Conservation (phyloP, 2,329 filamentous ascomycete species). For the Salinomyces thailandicus region DNA sequence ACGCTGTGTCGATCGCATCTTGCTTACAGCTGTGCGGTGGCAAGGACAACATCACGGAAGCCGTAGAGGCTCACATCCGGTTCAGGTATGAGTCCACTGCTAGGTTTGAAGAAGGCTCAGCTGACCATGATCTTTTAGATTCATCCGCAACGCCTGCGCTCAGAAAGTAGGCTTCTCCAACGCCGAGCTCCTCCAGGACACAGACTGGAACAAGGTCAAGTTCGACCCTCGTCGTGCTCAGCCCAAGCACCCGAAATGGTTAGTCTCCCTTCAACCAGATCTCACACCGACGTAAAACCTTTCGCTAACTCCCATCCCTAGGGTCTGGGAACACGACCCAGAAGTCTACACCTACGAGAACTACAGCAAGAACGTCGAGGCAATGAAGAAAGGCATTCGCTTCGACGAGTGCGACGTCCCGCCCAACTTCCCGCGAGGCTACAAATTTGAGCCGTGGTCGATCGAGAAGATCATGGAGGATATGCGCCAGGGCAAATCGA, state of each 20-base stretch:
- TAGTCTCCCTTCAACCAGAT: too few species aligned
- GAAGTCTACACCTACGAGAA: slow-evolving; percentile 37
- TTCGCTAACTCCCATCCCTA: too few species aligned
- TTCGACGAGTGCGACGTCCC: slow-evolving; percentile 35
- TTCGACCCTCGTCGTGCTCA: slow-evolving; percentile 34
- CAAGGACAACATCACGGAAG: slow-evolving; percentile 28
- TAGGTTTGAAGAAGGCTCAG: background rate
- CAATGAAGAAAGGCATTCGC: slow-evolving; percentile 31
- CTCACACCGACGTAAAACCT: too few species aligned
- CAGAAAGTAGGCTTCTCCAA: slow-evolving; percentile 41
- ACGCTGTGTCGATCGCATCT: slow-evolving; percentile 37
- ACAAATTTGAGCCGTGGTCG: slow-evolving; percentile 29
- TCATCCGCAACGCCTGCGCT: slow-evolving; percentile 38
- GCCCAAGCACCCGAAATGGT: slow-evolving; percentile 37
- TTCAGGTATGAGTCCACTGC: too few species aligned
- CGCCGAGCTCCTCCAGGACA: slow-evolving; percentile 38
- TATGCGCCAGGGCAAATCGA: slow-evolving; percentile 24
- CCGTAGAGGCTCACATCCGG: slow-evolving; percentile 20
- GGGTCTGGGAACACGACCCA: slow-evolving; percentile 36
- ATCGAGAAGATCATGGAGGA: slow-evolving; percentile 34
- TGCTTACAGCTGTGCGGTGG: slow-evolving; percentile 34
- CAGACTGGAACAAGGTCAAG: slow-evolving; percentile 40
- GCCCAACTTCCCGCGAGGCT: slow-evolving; percentile 34
- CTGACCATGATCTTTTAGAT: slow-evolving; percentile 20
- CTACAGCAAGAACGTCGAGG: slow-evolving; percentile 32